Conservation (phyloP, 2,329 filamentous ascomycete genomes). For the Onygenales sp. region DNA sequence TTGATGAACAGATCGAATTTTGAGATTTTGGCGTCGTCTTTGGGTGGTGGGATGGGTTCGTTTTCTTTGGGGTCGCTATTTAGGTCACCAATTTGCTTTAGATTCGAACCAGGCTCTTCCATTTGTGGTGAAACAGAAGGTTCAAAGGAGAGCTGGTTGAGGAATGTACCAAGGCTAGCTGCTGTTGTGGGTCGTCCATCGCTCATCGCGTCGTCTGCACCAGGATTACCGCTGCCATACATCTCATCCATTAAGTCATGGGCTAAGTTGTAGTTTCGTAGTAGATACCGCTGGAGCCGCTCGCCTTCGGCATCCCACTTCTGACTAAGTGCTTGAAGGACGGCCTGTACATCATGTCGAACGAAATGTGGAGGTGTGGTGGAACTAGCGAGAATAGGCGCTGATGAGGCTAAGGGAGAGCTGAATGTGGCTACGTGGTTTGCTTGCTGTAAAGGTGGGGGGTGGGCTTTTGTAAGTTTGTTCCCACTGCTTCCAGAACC, state of each 20-base stretch:
- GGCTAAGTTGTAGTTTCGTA: slow-evolving; percentile 35
- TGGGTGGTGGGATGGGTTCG: not conserved
- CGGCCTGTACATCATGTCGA: slow-evolving; percentile 30
- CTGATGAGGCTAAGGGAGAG: slow-evolving; percentile 7
- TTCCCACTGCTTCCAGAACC: slow-evolving; percentile 17
- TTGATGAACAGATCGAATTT: not conserved
- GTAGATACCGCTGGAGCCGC: slow-evolving; percentile 34
- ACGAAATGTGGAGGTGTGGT: slow-evolving; percentile 4
- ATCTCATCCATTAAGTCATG: slow-evolving; percentile 19
- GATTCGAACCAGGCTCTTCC: not conserved
- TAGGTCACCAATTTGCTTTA: not conserved
- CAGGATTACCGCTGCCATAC: not conserved
- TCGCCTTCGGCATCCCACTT: slow-evolving; percentile 37
- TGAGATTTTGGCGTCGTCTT: not conserved
- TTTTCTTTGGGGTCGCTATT: not conserved
- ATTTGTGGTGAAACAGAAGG: slow-evolving; percentile 15
- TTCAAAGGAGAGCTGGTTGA: slow-evolving; percentile 29
- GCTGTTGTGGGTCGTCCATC: slow-evolving; percentile 30
- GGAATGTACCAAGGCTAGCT: slow-evolving; percentile 27
- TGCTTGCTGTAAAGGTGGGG: not conserved
- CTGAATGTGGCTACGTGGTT: slow-evolving; percentile 7
- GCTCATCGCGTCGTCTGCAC: slow-evolving; percentile 23
- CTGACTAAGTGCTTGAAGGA: slow-evolving; percentile 31
- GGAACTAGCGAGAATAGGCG: slow-evolving; percentile 2
- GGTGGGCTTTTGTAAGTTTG: slow-evolving; percentile 22